phyloP scores from a whole-genome alignment of 2,329 filamentous ascomycete genomes.

The Talaromyces albobiverticillius region DNA sequence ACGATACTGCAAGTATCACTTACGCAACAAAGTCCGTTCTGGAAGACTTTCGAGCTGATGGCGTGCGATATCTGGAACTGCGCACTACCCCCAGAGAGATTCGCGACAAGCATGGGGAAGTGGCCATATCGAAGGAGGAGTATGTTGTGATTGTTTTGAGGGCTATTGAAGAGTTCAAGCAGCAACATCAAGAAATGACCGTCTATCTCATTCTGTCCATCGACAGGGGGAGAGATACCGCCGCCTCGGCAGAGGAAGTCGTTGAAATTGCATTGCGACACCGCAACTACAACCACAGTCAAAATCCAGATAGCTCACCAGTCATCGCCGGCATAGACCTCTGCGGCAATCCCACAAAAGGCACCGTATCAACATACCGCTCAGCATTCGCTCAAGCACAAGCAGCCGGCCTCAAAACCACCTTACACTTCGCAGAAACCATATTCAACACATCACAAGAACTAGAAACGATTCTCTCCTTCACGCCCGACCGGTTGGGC shows the following conservation, averaged over 20 bases:
- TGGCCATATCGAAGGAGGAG: conserved; percentile 56
- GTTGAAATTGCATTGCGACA: conserved; percentile 62
- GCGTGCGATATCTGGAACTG: conserved; percentile 74
- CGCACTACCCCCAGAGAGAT: conserved; percentile 73
- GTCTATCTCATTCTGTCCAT: conserved; percentile 70
- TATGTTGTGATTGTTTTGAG: conserved; percentile 67
- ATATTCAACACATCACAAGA: conserved; percentile 53
- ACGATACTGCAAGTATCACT: conserved; percentile 57
- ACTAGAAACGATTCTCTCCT: conserved; percentile 62
- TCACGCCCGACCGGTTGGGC: conserved; percentile 66
- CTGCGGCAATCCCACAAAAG: conserved; percentile 69
- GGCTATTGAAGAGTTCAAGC: conserved; percentile 57
- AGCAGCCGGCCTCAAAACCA: conserved; percentile 58
- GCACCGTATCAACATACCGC: conserved; percentile 59
- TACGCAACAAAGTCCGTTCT: conserved; percentile 66
- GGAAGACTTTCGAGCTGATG: conserved; percentile 64
- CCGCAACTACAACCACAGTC: conserved; percentile 38
- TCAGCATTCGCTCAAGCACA: conserved; percentile 59
- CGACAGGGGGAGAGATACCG: conserved; percentile 60
- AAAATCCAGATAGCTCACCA: neutral
- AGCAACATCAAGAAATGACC: conserved; percentile 45
- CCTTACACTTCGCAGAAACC: conserved; percentile 76
- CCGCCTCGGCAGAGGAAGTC: conserved; percentile 59
- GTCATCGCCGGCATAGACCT: conserved; percentile 71
- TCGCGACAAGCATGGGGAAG: conserved; percentile 28